Evolutionary conservation across 2,329 filamentous ascomycete species (phyloP), one percentile per base, ranked within the genome.

Genomic region (Trichoderma cornu-damae): DNA sequence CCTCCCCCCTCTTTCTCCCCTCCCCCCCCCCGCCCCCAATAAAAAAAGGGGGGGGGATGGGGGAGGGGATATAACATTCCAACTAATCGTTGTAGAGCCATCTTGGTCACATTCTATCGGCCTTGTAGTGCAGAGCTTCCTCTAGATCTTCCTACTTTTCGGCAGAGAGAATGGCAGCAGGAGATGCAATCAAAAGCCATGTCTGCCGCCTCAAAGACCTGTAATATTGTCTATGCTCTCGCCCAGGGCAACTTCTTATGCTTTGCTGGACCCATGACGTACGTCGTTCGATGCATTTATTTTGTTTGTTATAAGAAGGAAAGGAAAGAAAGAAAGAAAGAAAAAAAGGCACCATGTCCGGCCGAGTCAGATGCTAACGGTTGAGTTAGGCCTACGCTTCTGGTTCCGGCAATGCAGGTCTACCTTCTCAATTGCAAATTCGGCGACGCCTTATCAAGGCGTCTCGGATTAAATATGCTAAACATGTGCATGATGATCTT

Each of bases 401-500:
- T 55, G 12, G 52, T 55, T 4, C 52, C 52, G 12, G 52, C 52
- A 5, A 55, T 55, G 52, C 52, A 55, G 38, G 52, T 55, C 16
- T 55, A 55, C 8, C 52, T 55, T 11, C 52, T 55, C 52, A 55
- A 55, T 5, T 55, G 52, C 34, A 55, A 55, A 22, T 55, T 55
- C 9, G 52, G 52, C 16, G 52, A 55, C 32, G 52, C 52, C 1
- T 26, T 55, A 8, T 55, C 52, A 12, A 46, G 52, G 6, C 42
- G 52, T 2, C 52, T 55, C 16, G 52, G 52, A 7, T 30, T 55
- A 34, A 55, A 55, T 8, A 55, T 55, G 52, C 42, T 55, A 2
- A 55, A 55, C 24, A 55, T 55, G 52, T 55, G 52, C 52, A 55
- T 55, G 52, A 55, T 55, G 52, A 55, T 55, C 12, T 18, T 55